Base-by-base conservation (phyloP, 306 rosid genomes). In the Rubus idaeus region DNA sequence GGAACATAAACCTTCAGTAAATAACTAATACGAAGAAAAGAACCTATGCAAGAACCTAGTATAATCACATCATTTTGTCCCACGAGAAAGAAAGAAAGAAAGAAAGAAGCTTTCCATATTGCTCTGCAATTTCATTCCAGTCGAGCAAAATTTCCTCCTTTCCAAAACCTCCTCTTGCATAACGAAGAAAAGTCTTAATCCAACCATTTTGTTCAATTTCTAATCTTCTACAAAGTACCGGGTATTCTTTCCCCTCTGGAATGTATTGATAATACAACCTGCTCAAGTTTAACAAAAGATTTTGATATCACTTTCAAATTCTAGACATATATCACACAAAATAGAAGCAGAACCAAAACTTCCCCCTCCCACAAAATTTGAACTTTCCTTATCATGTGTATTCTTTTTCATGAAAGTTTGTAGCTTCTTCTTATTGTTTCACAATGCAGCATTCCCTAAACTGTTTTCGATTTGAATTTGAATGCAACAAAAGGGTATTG, bases 161-260 rank as follows among this genome's bases (percentile, higher is more conserved):
- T 81, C 74, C 70, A 17, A 72, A 70, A 58, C 80, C 82, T 69
- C 84, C 76, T 68, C 71, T 79, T 52, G 84, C 82, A 70, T 71
- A 52, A 23, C 30, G 53, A 37, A 80, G 80, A 71, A 84, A 67
- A 75, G 72, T 67, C 80, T 81, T 86, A 67, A 88, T 8, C 90
- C 86, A 87, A 80, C 84, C 84, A 55, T 50, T 70, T 71, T 17
- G 75, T 71, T 81, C 78, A 5, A 66, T 52, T 78, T 68, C 87
- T 55, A 79, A 55, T 85, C 85, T 89, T 80, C 97, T 88, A 76
- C 94, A 95, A 35, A 95, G 84, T 71, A 95, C 88, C 8, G 97
- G 97, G 80, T 89, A 92, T 65, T 92, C 98, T 84, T 86, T 90
- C 40, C 97, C 97, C 83, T 90, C 96, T 13, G 98, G 98, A 76